phyloP scores from a whole-genome alignment of 2,329 filamentous ascomycete species.

The Zymoseptoria crescenta region DNA sequence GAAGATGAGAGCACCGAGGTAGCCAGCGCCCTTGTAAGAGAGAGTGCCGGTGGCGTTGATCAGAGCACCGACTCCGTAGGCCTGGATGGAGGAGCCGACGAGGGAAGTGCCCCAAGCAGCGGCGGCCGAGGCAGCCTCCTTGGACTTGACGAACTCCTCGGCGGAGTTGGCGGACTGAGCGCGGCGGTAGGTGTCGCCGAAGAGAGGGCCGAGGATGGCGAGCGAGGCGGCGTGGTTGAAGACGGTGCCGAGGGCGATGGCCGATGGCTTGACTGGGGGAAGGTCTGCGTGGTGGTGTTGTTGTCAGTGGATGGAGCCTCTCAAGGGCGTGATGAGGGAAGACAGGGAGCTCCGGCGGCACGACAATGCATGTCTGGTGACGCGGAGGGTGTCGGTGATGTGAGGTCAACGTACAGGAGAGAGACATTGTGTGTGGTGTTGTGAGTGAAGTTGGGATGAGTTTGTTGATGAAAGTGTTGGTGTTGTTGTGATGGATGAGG shows the following conservation, averaged over 20 bases:
- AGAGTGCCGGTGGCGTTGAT: slow-evolving; percentile 87
- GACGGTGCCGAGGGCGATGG: slow-evolving; percentile 88
- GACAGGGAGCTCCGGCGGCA: not conserved
- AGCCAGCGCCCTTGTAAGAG: slow-evolving; percentile 94
- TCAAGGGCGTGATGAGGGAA: not conserved
- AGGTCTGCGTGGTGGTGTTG: slow-evolving; percentile 44
- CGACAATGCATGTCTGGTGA: slow-evolving; percentile 2
- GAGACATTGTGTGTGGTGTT: not conserved
- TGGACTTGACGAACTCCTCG: slow-evolving; percentile 91
- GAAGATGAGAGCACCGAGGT: slow-evolving; percentile 87
- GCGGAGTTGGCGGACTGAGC: slow-evolving; percentile 87
- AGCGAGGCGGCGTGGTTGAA: slow-evolving; percentile 93
- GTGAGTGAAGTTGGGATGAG: not conserved
- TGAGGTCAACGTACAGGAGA: not conserved
- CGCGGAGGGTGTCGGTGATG: not conserved
- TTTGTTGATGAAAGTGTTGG: not conserved
- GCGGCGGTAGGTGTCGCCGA: slow-evolving; percentile 89
- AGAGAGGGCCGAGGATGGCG: slow-evolving; percentile 78
- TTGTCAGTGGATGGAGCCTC: slow-evolving; percentile 7
- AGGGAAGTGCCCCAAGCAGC: slow-evolving; percentile 86
- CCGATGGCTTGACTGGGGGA: slow-evolving; percentile 89
- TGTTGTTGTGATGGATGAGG: not conserved
- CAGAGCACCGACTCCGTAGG: slow-evolving; percentile 39
- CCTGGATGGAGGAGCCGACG: slow-evolving; percentile 67
- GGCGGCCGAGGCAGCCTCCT: slow-evolving; percentile 81